phyloP scores from a whole-genome alignment of 148 eudicot genomes.

The Fagopyrum tataricum region DNA sequence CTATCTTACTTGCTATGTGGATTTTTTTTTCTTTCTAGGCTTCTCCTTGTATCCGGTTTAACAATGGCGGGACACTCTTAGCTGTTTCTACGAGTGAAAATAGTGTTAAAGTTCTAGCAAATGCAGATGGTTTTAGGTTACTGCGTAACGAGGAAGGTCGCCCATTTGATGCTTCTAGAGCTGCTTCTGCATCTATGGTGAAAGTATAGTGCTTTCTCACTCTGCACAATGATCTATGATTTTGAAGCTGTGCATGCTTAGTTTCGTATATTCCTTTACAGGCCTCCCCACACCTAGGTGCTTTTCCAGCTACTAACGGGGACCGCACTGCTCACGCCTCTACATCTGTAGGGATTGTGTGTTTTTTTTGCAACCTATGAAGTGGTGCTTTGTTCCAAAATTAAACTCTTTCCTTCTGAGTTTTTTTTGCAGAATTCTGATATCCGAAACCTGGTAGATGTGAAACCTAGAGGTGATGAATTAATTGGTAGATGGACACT shows the following conservation, averaged over 20 bases:
- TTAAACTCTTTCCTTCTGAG: slow-evolving; percentile 6
- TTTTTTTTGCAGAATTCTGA: slow-evolving; percentile 51
- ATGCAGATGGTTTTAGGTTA: slow-evolving; percentile 56
- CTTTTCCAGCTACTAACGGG: slow-evolving; percentile 44
- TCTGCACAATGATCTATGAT: background rate
- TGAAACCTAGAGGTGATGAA: slow-evolving; percentile 67
- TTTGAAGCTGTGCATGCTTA: slow-evolving; percentile 13
- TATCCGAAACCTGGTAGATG: slow-evolving; percentile 44
- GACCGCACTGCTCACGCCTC: slow-evolving; percentile 55
- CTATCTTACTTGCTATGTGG: slow-evolving; percentile 16
- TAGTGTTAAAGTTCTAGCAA: slow-evolving; percentile 82
- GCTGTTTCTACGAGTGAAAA: slow-evolving; percentile 86
- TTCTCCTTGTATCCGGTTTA: slow-evolving; percentile 84
- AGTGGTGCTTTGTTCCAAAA: background rate
- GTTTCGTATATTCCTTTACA: slow-evolving; percentile 17
- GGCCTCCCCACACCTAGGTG: slow-evolving; percentile 43
- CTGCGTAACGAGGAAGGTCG: slow-evolving; percentile 51
- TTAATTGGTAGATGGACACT: slow-evolving; percentile 65
- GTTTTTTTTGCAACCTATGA: background rate
- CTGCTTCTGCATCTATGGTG: slow-evolving; percentile 39
- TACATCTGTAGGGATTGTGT: slow-evolving; percentile 50
- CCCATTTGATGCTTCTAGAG: slow-evolving; percentile 62
- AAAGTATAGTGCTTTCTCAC: slow-evolving; percentile 38
- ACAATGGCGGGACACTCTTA: slow-evolving; percentile 77
- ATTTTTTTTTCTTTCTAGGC: slow-evolving; percentile 36